phyloP scores from a whole-genome alignment of 768 basidiomycete species.

The Boletus coccyginus region DNA sequence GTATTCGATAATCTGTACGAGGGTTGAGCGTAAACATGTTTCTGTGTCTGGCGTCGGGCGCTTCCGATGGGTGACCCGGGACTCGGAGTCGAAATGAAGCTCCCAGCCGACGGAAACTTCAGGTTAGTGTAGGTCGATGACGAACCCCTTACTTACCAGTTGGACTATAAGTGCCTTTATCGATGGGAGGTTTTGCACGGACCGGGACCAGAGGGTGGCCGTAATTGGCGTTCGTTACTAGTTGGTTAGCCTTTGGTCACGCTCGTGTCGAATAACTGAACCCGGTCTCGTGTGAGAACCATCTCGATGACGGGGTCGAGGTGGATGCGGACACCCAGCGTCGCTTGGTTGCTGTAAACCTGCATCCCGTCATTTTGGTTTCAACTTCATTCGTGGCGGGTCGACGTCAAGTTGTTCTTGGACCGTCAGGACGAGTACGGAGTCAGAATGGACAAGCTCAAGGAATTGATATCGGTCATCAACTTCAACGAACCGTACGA shows the following conservation, averaged over 20 bases:
- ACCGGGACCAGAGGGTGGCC: not conserved
- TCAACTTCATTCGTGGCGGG: not conserved
- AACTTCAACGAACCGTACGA: constrained; percentile 18
- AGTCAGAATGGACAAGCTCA: constrained; percentile 1
- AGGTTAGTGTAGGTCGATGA: not conserved
- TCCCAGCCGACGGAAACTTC: not conserved
- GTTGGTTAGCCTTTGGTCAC: too few relatives aligned
- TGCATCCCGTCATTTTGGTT: not conserved
- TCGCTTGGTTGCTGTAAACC: not conserved
- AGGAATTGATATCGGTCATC: constrained; percentile 12
- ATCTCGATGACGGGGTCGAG: too few relatives aligned
- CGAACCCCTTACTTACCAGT: not conserved
- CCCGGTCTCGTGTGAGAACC: too few relatives aligned
- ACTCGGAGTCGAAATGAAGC: not conserved
- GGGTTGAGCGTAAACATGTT: too few relatives aligned
- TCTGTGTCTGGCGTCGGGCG: not conserved
- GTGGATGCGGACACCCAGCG: not conserved
- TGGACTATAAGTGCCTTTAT: too few relatives aligned
- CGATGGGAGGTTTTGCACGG: not conserved
- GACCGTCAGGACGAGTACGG: not conserved
- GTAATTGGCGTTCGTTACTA: too few relatives aligned
- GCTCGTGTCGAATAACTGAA: too few relatives aligned
- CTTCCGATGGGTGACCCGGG: too few relatives aligned
- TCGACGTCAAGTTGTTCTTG: too few relatives aligned
- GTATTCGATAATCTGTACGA: not conserved